Base-by-base conservation (phyloP, 1,284 basidiomycete species). In the Abortiporus biennis region DNA sequence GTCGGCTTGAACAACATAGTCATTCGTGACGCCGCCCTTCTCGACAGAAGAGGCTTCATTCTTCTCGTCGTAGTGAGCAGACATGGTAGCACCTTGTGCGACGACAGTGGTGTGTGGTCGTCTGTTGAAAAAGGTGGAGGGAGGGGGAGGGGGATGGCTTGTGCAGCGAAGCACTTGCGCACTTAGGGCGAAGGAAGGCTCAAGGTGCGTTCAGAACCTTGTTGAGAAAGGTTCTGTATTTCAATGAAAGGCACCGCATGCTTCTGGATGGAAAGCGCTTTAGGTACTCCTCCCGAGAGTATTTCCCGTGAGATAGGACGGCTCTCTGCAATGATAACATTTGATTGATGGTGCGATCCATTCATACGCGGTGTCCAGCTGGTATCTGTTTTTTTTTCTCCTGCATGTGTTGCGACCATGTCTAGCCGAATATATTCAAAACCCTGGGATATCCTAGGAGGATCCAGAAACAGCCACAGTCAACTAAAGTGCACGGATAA, bases 11-110 rank as follows among this genome's bases (percentile, higher is more conserved):
- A 54, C 58, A 49, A 54, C 56, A 44, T 56, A 54, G 42, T 54
- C 54, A 41, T 52, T 41, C n/a, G n/a, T n/a, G 29, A 46, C 47
- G 47, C 40, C 43, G 42, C 60, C 64, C 55, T 66, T 64, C 53
- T 66, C 64, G 37, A 57, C 40, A 27, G 50, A 54, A 38, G 37
- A 47, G 25, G 42, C 43, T 27, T 54, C 43, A 27, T 47, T 45
- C 40, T 55, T 55, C 40, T 57, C 53, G 40, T 57, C 41, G 16
- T 3, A 31, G n/a, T 29, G 25, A 6, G 24, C 11, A 4, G 27
- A 9, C n/a, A n/a, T 29, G 11, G 38, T 40, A n/a, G 27, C 9
- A 40, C 9, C 27, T 31, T 30, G 40, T 36, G 15, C 24, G 32
- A 39, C 37, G 9, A 29, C 27, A 9, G n/a, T 30, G 38, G 16